Evolutionary conservation across 140 eudicot genomes (phyloP).

Genomic region (Senecio squalidus): DNA sequence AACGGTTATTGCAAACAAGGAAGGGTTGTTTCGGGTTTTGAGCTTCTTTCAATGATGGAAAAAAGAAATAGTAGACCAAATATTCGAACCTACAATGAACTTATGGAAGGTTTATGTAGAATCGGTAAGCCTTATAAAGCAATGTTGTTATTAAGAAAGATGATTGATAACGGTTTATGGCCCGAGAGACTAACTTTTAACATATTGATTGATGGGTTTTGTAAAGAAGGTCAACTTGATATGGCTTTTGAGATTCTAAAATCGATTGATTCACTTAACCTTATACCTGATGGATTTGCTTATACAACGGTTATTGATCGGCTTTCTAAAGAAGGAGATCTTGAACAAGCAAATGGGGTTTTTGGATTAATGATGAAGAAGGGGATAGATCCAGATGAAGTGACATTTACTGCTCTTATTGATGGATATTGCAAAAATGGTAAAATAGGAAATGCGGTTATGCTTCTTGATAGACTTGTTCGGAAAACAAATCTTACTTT

Average conservation of each 20-base stretch:
- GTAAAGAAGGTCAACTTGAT: conserved; percentile 30
- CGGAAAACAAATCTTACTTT: conserved; percentile 16
- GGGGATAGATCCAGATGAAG: conserved; percentile 40
- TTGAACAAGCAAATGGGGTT: conserved; percentile 29
- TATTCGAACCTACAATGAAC: conserved; percentile 44
- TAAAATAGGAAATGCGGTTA: conserved; percentile 23
- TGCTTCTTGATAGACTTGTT: conserved; percentile 22
- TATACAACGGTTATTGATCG: conserved; percentile 30
- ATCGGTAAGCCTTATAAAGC: conserved; percentile 37
- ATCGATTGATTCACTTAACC: conserved; percentile 17
- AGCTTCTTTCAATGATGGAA: conserved; percentile 42
- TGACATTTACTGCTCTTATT: conserved; percentile 36
- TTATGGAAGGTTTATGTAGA: conserved; percentile 47
- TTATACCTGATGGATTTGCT: conserved; percentile 27
- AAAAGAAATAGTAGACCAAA: conserved; percentile 39
- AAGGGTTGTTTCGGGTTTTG: conserved; percentile 38
- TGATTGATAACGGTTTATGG: conserved; percentile 24
- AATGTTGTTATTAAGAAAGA: conserved; percentile 27
- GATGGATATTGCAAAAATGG: conserved; percentile 39
- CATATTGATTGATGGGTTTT: conserved; percentile 32
- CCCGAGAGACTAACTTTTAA: conserved; percentile 39
- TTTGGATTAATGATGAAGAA: conserved; percentile 31
- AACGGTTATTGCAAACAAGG: conserved; percentile 43
- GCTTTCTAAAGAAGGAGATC: conserved; percentile 32
- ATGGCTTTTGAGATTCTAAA: conserved; percentile 33